Evolutionary conservation across 139 green algal species (phyloP).

Genomic region (Pycnococcus provasolii): DNA sequence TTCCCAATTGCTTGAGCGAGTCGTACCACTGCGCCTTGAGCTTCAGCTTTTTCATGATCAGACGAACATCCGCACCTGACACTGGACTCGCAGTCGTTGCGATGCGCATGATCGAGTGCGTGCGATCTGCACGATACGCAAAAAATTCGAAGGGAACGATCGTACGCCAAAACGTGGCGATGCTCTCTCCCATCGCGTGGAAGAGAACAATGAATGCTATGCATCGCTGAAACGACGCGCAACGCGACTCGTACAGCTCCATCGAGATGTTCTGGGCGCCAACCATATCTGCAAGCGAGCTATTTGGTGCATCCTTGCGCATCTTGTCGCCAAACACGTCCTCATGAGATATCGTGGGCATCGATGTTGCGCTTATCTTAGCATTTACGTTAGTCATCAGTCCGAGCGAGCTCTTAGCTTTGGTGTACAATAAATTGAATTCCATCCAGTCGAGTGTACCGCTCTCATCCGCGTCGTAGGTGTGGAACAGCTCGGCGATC

Average conservation of each 20-base stretch:
- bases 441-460: constrained; percentile 7
- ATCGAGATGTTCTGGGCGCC: constrained; percentile 14
- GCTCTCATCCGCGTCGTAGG: not conserved
- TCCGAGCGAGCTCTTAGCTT: not conserved
- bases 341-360: constrained; percentile 12
- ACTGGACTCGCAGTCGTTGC: constrained; percentile 25
- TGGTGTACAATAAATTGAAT: not conserved
- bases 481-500: constrained; percentile 5
- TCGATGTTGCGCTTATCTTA: not conserved
- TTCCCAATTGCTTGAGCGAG: no score
- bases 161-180: constrained; percentile 18
- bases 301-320: not conserved
- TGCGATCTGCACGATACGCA: constrained; percentile 21
- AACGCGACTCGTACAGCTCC: constrained; percentile 23
- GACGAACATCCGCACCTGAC: constrained; percentile 20
- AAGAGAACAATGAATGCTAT: constrained; percentile 27
- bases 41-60: not conserved
- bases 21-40: not conserved
- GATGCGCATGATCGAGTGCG: constrained; percentile 33
- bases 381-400: constrained; percentile 7
- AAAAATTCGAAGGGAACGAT: constrained; percentile 15
- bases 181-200: constrained; percentile 18
- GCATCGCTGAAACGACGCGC: constrained; percentile 21
- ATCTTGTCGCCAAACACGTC: constrained; percentile 12
- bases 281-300: not conserved